These are phyloP conservation scores for Plasmodium vivax DNA, from an alignment of 169 alveolate genomes.

Conservation along the genomic window DNA sequence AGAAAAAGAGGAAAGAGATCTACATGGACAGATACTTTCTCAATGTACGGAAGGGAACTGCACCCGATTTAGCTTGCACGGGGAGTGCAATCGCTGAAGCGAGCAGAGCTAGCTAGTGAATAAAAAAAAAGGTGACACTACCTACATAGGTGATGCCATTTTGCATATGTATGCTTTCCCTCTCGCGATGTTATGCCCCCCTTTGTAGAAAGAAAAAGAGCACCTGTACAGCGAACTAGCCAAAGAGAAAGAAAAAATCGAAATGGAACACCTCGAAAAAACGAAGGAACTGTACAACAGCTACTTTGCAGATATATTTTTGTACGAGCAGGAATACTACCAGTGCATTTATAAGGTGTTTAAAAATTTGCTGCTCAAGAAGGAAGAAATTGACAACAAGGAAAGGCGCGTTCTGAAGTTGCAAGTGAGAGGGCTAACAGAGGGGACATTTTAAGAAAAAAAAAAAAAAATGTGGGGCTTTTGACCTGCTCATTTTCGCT, in stretches of 20 bases:
- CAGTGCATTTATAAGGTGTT: slow-evolving; percentile 73
- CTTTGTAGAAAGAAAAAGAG: slow-evolving; percentile 70
- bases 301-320: slow-evolving; percentile 70
- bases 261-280: slow-evolving; percentile 33
- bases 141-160: background rate
- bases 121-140: background rate
- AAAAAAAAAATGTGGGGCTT: background rate
- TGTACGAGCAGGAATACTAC: slow-evolving; percentile 65
- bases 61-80: background rate
- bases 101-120: background rate
- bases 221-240: slow-evolving; percentile 21
- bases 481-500: background rate
- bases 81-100: background rate
- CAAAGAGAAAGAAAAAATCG: slow-evolving; percentile 29
- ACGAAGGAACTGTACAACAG: slow-evolving; percentile 44
- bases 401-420: slow-evolving; percentile 41
- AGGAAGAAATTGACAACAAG: slow-evolving; percentile 68
- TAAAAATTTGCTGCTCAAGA: slow-evolving; percentile 35
- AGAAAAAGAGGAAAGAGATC: slow-evolving; percentile 39
- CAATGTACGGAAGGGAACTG: slow-evolving; percentile 16
- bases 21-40: slow-evolving; percentile 49
- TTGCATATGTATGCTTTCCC: background rate
- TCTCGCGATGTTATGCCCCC: background rate
- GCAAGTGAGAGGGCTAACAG: slow-evolving; percentile 3
- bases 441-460: background rate